Conservation (phyloP, 208 protist genomes). For the Trypanosoma cruzi region DNA sequence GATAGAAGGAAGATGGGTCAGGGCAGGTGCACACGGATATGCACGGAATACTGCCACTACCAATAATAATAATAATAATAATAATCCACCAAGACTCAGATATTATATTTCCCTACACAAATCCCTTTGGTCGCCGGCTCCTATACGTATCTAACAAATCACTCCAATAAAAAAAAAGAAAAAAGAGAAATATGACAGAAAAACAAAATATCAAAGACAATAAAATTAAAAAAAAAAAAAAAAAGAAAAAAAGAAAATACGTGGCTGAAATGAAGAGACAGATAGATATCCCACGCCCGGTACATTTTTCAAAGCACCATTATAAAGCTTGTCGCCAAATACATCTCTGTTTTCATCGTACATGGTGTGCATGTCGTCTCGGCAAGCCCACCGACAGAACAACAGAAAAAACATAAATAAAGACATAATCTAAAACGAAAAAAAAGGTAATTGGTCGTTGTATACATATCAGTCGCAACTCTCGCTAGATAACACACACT, state of each 20-base stretch:
- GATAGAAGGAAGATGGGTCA: background rate
- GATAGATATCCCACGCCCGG: background rate
- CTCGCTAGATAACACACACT: too few relatives aligned
- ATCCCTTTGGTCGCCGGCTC: too few relatives aligned
- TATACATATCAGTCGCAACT: slow-evolving; percentile 12
- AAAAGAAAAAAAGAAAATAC: slow-evolving; percentile 26
- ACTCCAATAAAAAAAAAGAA: slow-evolving; percentile 30
- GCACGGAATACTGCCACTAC: too few relatives aligned
- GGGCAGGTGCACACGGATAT: too few relatives aligned
- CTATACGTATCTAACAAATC: too few relatives aligned
- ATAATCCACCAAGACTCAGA: too few relatives aligned
- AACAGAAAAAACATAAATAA: background rate
- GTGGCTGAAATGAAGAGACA: background rate
- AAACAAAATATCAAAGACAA: slow-evolving; percentile 1
- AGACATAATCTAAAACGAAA: background rate
- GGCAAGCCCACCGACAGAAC: slow-evolving; percentile 4
- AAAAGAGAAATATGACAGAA: background rate
- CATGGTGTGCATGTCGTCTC: slow-evolving; percentile 10
- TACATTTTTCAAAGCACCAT: background rate
- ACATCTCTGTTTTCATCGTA: slow-evolving; percentile 14
- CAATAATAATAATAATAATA: too few relatives aligned
- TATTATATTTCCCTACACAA: too few relatives aligned
- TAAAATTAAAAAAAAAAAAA: slow-evolving; percentile 7
- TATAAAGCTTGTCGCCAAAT: background rate
- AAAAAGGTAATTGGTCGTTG: background rate